phyloP scores from a whole-genome alignment of 139 green algal species.

The Picocystis salinarum region DNA sequence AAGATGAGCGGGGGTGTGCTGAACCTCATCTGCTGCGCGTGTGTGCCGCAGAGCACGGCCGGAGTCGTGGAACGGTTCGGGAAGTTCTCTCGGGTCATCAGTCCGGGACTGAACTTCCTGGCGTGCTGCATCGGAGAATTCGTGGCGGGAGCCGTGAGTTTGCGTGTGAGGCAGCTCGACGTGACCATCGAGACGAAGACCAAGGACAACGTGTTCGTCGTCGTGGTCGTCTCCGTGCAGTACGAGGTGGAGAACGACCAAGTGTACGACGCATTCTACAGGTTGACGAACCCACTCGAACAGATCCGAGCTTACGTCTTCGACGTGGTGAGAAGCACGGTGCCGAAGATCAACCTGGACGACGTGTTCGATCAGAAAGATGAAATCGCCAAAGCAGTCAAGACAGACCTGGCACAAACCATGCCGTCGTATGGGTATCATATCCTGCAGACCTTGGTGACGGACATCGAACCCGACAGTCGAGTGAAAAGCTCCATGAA shows the following conservation, averaged over 20 bases:
- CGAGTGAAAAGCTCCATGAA: constrained; percentile 57
- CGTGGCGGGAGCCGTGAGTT: constrained; percentile 25
- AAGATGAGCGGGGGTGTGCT: no score
- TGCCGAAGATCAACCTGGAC: constrained; percentile 42
- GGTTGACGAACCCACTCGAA: constrained; percentile 14
- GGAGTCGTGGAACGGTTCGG: constrained; percentile 21
- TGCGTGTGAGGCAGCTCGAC: constrained; percentile 52
- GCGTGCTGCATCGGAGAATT: constrained; percentile 25
- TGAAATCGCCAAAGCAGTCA: constrained; percentile 59
- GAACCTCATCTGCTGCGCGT: constrained; percentile 25
- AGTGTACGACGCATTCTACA: constrained; percentile 67
- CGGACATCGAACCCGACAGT: constrained; percentile 31
- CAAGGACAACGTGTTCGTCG: constrained; percentile 56
- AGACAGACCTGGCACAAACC: constrained; percentile 39
- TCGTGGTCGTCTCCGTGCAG: constrained; percentile 52
- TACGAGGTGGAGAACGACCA: constrained; percentile 36
- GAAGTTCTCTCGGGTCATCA: constrained; percentile 21
- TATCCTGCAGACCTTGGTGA: constrained; percentile 72
- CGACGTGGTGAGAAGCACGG: constrained; percentile 42
- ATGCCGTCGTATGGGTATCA: constrained; percentile 67
- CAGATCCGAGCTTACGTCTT: constrained; percentile 35
- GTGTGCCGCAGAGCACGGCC: constrained; percentile 14
- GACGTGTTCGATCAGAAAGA: constrained; percentile 48
- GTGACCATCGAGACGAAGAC: constrained; percentile 56
- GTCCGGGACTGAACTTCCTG: constrained; percentile 37